These are phyloP conservation scores for Candida nemodendra DNA, from an alignment of 805 yeast genomes.

Conservation along the genomic window DNA sequence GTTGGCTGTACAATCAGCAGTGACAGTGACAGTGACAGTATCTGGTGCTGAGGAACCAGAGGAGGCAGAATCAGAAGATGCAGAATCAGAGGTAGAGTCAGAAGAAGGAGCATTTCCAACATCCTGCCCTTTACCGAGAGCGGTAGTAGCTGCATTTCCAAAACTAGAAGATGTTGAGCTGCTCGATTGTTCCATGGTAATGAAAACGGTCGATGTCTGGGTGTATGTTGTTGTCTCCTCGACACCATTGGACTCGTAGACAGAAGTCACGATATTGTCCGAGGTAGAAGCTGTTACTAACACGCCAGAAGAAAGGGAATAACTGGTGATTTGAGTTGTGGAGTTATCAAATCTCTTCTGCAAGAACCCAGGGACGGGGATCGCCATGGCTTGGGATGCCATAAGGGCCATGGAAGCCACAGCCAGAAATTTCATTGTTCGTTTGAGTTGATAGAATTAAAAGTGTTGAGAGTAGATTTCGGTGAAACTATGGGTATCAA, in stretches of 20 bases:
- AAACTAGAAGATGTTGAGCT: slow-evolving; percentile 7
- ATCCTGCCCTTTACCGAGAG: background rate
- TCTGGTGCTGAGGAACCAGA: slow-evolving; percentile 22
- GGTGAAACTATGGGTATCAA: no score
- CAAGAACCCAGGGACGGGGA: slow-evolving; percentile 21
- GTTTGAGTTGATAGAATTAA: no score
- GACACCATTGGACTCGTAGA: slow-evolving; percentile 16
- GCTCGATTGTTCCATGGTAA: slow-evolving; percentile 12
- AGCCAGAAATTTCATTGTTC: slow-evolving; percentile 18
- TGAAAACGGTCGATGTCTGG: slow-evolving; percentile 18
- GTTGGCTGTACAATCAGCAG: slow-evolving; percentile 8
- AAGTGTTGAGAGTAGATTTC: no score
- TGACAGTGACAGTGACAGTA: slow-evolving; percentile 28
- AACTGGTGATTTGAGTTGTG: background rate
- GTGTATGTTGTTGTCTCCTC: slow-evolving; percentile 22
- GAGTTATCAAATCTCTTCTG: slow-evolving; percentile 29
- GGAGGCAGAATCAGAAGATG: slow-evolving; percentile 9
- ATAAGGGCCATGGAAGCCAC: slow-evolving; percentile 11
- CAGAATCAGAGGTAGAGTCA: slow-evolving; percentile 1
- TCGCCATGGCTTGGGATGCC: slow-evolving; percentile 16
- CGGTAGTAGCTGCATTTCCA: slow-evolving; percentile 6
- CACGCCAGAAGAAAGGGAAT: slow-evolving; percentile 3
- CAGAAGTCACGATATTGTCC: slow-evolving; percentile 15
- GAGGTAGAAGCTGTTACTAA: slow-evolving; percentile 2
- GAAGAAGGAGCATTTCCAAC: background rate